Evolutionary conservation across 2,329 filamentous ascomycete genomes (phyloP), one percentile per base, ranked within the genome.

Genomic region (Pseudogymnoascus verrucosus): DNA sequence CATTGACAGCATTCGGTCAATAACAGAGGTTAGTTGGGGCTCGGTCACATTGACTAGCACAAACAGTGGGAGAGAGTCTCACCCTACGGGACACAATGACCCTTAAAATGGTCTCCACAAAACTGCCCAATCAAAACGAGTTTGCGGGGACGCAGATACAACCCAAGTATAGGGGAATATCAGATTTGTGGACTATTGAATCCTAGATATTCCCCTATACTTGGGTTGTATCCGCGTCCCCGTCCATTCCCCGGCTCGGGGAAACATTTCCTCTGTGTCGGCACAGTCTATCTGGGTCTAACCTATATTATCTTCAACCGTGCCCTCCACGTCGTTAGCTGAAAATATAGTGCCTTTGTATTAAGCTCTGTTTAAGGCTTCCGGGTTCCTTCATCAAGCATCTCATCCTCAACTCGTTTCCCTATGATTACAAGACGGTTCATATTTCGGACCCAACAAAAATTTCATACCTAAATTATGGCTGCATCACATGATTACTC

Each of bases 401-500:
- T 39, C 14, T n/a, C 14, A 39, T 39, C 36, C 14, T 39, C 36
- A n/a, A 7, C 36, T 39, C 36, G 36, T 14, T 39, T 39, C 36
- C 36, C 4, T 7, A 39, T 14, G 36, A 39, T 39, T 39, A 14
- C 36, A 39, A 39, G 36, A 39, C 36, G 14, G 36, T 39, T 39
- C 14, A n/a, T 1, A 39, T 39, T 39, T 39, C 36, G 36, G 14
- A 39, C 36, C 14, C 5, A 39, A 39, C 14, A 12, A n/a, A 39
- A 39, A 39, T 39, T n/a, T 16, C 14, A 39, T n/a, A n/a, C 36
- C 14, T 39, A n/a, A n/a, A n/a, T 39, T 39, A 64, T 64, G 62
- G 57, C 26, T 11, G 70, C 69, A 42, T 64, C 67, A 65, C 68
- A 71, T 60, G 82, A 81, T 73, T 82, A 84, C 73, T 82, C 77